A percentile compares a stretch with the other conserved stretches of the same genome.
Evolutionary conservation across 441 rosid genomes (phyloP).

Genomic region (Gossypium schwendimanii): DNA sequence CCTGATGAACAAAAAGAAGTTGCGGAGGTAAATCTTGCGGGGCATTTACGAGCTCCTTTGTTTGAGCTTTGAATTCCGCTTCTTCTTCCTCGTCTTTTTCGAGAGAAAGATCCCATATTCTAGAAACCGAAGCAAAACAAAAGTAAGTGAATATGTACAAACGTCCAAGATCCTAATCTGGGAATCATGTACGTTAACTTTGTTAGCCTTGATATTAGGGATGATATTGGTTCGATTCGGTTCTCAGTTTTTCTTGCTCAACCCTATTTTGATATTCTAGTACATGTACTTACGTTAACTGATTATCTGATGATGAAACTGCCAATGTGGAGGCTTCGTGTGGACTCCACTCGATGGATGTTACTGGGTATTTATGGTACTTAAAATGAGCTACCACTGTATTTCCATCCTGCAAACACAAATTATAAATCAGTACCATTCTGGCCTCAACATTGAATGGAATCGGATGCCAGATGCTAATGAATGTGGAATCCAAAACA

Average conservation of each 20-base stretch:
- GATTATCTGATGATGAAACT: conserved; percentile 81
- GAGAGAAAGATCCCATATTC: conserved; percentile 93
- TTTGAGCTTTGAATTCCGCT: conserved; percentile 77
- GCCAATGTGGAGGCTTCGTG: conserved; percentile 83
- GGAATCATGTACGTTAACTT: not conserved
- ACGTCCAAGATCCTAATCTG: not conserved
- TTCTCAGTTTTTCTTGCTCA: too few species aligned
- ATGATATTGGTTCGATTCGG: too few species aligned
- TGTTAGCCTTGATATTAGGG: not conserved
- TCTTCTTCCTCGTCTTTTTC: conserved; percentile 95
- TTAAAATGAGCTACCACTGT: conserved; percentile 79
- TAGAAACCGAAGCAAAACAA: conserved; percentile 18
- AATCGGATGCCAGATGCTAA: not conserved
- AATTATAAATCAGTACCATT: not conserved
- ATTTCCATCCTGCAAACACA: conserved; percentile 50
- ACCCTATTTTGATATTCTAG: not conserved
- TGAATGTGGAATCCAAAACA: not conserved
- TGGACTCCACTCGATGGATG: conserved; percentile 95
- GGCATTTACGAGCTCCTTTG: conserved; percentile 71
- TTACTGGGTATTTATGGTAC: conserved; percentile 74
- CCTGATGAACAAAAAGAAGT: conserved; percentile 94
- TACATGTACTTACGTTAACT: conserved; percentile 57
- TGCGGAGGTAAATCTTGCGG: conserved; percentile 87
- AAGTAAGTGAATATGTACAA: not conserved
- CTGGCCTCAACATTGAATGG: not conserved